A percentile compares a stretch with the other conserved stretches of the same genome.
Evolutionary conservation across 148 eudicot species (phyloP).

Genomic region (Vaccinium darrowii): DNA sequence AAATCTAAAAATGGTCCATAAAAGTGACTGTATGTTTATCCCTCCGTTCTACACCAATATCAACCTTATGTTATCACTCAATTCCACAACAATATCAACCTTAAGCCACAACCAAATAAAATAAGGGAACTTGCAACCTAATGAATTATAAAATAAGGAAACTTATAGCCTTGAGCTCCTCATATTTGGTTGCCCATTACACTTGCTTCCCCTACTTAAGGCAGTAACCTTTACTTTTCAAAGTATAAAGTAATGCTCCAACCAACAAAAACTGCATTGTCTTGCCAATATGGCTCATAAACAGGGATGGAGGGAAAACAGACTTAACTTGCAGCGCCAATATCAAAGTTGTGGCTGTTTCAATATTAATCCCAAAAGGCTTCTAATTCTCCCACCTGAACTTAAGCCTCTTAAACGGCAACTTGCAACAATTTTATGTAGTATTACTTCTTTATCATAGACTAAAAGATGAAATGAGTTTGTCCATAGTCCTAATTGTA

Average conservation of each 20-base stretch:
- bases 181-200: background rate
- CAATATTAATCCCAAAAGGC: background rate
- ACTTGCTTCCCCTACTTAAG: background rate
- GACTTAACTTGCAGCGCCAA: slow-evolving; percentile 3
- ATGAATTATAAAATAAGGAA: background rate
- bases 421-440: too few relatives aligned
- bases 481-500: too few relatives aligned
- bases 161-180: background rate
- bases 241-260: background rate
- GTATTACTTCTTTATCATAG: too few relatives aligned
- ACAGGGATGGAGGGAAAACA: background rate
- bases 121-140: background rate
- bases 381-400: background rate
- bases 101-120: background rate
- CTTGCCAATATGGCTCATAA: slow-evolving; percentile 4
- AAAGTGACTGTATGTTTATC: background rate
- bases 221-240: background rate
- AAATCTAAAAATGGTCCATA: background rate
- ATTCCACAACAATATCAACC: background rate
- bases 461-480: too few relatives aligned
- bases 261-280: background rate
- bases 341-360: background rate
- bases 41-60: too few relatives aligned
- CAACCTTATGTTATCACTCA: too few relatives aligned
- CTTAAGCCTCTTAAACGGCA: too few relatives aligned